Conservation (phyloP, 2,329 filamentous ascomycete genomes). For the Claviceps paspali region DNA sequence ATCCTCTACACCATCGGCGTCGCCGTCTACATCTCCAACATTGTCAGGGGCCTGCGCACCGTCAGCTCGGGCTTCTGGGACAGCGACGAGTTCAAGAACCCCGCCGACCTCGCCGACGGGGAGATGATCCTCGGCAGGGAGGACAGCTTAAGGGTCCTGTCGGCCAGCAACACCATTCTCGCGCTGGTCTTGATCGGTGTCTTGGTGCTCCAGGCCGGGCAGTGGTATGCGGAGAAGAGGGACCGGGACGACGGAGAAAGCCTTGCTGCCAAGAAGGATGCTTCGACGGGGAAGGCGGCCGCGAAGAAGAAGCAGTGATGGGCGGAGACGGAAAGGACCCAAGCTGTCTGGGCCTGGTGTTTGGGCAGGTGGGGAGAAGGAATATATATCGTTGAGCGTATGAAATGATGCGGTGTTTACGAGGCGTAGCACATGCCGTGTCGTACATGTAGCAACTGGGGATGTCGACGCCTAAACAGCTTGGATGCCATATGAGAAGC, state of each 20-base stretch:
- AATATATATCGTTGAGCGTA: too few relatives aligned
- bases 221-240: conserved; percentile 97
- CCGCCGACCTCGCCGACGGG: conserved; percentile 29
- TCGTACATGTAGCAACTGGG: too few relatives aligned
- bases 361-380: too few relatives aligned
- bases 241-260: conserved; percentile 65
- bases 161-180: conserved; percentile 91
- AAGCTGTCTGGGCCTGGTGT: too few relatives aligned
- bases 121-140: conserved; percentile 65
- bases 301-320: conserved; percentile 23
- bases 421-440: too few relatives aligned
- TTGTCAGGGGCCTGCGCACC: conserved; percentile 82
- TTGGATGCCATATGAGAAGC: too few relatives aligned
- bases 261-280: conserved; percentile 29
- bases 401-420: too few relatives aligned
- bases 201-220: conserved; percentile 81
- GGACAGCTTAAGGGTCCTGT: conserved; percentile 79
- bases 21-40: conserved; percentile 89
- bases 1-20: conserved; percentile 75
- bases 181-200: conserved; percentile 86
- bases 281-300: conserved; percentile 12
- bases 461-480: too few relatives aligned
- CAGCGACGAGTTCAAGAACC: conserved; percentile 24
- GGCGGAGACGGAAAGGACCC: too few relatives aligned
- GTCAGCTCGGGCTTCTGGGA: conserved; percentile 57